Base-by-base conservation (phyloP, 2,329 filamentous ascomycete genomes). In the Knufia petricola region DNA sequence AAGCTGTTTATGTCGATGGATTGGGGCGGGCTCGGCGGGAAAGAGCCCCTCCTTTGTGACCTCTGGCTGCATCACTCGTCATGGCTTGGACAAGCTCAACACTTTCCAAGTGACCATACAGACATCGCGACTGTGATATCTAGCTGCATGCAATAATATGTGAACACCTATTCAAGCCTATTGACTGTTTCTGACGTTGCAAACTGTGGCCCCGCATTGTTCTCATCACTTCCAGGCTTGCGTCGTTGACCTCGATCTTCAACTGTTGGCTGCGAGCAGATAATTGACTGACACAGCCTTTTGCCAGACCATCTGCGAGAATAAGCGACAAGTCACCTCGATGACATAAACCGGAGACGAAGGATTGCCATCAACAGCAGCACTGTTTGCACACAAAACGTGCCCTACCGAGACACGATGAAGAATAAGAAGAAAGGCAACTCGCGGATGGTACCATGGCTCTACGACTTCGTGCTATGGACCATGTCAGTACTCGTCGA, bases 401-500 rank as follows among this genome's bases (percentile, higher is more conserved):
- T 20, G 17, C 15, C 6, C 17, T 21, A 20, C 37, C n/a, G 9
- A 19, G 12, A 13, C 20, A 24, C 3, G 13, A 36, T 36, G 30
- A 9, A 28, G n/a, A 13, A 17, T 3, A 63, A 64, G 55, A 63
- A 62, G 50, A 57, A 61, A 55, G 57, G 61, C 32, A 65, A 69
- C 46, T 60, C 66, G 51, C 69, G 68, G 42, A 67, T 73, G 60
- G 64, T 71, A 50, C 67, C 66, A 58, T 74, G 71, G 71, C 53
- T 72, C 43, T 74, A 74, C 56, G 71, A 74, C 59, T 54, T 73
- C 21, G 63, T 72, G 40, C 60, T 75, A 31, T 75, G 72, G 72
- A 62, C 64, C 8, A 69, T 75, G 54, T 74, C 72, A 2, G 64
- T 96, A 55, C 75, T 96, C 46, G 82, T 94, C 56, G 92, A 98